Percentiles rank a stretch among this genome's conserved stretches.
These are phyloP conservation scores for Alternaria tenuissima DNA, from an alignment of 2,329 filamentous ascomycete species.

Conservation along the genomic window DNA sequence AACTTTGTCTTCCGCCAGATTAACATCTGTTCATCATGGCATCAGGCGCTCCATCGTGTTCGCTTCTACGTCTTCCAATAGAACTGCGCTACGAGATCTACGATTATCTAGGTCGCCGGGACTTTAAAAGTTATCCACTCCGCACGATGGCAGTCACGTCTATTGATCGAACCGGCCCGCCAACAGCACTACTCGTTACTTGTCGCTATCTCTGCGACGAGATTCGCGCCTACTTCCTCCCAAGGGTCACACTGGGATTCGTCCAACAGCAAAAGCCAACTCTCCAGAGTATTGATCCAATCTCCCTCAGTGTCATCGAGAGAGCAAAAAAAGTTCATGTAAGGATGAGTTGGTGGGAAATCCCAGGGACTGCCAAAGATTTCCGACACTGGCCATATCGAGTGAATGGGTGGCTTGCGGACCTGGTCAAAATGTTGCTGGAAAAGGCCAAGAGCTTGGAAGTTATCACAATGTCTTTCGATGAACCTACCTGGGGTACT, in stretches of 20 bases:
- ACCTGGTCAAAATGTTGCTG: conserved; percentile 15
- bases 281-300: not conserved
- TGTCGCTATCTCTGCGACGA: conserved; percentile 19
- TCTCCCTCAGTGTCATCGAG: not conserved
- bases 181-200: conserved; percentile 18
- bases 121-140: conserved; percentile 25
- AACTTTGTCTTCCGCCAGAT: accelerated
- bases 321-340: conserved; percentile 14
- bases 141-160: conserved; percentile 17
- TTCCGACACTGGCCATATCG: not conserved
- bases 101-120: conserved; percentile 15
- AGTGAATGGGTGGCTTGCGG: conserved; percentile 18
- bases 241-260: conserved; percentile 23
- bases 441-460: conserved; percentile 14
- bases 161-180: conserved; percentile 19
- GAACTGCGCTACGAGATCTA: conserved; percentile 29
- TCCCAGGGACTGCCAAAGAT: too few species aligned
- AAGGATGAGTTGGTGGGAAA: conserved; percentile 5
- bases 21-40: not conserved
- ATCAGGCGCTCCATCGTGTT: not conserved
- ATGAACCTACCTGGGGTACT: not conserved
- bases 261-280: conserved; percentile 8
- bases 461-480: not conserved
- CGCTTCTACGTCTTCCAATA: conserved; percentile 19
- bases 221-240: conserved; percentile 23